Evolutionary conservation across 306 rosid genomes (phyloP).

Genomic region (Trifolium fragiferum): DNA sequence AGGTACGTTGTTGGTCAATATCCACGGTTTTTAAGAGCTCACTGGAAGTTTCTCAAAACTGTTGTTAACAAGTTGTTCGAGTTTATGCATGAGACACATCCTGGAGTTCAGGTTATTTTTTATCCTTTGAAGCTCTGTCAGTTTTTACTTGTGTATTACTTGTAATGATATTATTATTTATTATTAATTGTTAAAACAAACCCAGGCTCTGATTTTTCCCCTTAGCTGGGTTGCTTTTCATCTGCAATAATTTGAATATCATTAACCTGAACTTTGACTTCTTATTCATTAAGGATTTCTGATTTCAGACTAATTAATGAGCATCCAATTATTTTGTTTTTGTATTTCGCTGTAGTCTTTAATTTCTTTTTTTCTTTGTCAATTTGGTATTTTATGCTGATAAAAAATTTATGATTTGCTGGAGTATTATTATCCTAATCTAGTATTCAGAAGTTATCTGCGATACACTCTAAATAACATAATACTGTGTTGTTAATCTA

Average conservation of each 20-base stretch:
- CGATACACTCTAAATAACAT: neutral
- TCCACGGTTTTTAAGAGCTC: constrained; percentile 94
- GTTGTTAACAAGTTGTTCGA: constrained; percentile 96
- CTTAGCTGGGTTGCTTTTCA: neutral
- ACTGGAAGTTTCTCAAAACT: constrained; percentile 96
- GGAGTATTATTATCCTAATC: neutral
- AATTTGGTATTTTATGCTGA: neutral
- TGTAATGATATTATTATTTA: neutral
- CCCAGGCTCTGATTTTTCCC: neutral
- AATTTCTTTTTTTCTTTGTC: neutral
- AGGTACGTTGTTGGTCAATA: constrained; percentile 99
- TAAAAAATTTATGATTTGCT: neutral
- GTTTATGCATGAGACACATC: constrained; percentile 99
- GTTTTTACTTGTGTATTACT: neutral
- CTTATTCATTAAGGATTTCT: neutral
- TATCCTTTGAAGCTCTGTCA: neutral
- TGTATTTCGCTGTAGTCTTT: neutral
- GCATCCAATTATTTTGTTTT: constrained; percentile 11
- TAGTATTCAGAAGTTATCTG: neutral
- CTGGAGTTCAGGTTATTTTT: constrained; percentile 92
- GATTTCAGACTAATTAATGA: neutral
- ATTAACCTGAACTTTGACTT: neutral
- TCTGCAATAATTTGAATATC: neutral
- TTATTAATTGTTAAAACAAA: neutral
- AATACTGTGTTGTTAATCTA: neutral